These are phyloP conservation scores for Gymnopilus junonius DNA, from an alignment of 768 basidiomycete genomes.

Conservation along the genomic window DNA sequence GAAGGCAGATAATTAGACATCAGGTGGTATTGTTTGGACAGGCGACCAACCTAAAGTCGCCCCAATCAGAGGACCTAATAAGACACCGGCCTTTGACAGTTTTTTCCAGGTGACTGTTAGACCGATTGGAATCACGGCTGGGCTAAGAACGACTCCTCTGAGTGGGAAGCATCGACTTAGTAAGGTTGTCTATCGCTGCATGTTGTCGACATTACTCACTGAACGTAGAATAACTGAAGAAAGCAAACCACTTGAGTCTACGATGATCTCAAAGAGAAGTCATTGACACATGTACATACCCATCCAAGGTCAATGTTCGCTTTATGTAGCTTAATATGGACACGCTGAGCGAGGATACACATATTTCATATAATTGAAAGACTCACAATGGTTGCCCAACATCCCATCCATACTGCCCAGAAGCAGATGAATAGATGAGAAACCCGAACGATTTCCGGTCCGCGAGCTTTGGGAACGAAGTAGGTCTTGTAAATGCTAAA, in stretches of 20 bases:
- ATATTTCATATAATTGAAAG: background rate
- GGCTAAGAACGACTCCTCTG: slow-evolving; percentile 53
- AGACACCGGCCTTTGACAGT: slow-evolving; percentile 42
- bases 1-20: background rate
- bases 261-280: background rate
- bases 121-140: slow-evolving; percentile 54
- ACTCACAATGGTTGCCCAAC: slow-evolving; percentile 42
- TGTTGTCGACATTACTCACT: slow-evolving; percentile 38
- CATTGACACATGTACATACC: slow-evolving; percentile 37
- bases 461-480: slow-evolving; percentile 38
- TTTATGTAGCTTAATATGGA: slow-evolving; percentile 40
- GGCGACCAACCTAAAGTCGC: slow-evolving; percentile 33
- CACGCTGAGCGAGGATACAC: background rate
- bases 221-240: slow-evolving; percentile 45
- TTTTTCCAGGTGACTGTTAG: slow-evolving; percentile 53
- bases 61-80: slow-evolving; percentile 45
- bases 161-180: too few relatives aligned
- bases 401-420: slow-evolving; percentile 49
- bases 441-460: slow-evolving; percentile 42
- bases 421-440: slow-evolving; percentile 45
- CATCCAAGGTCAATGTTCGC: slow-evolving; percentile 51
- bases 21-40: background rate
- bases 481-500: slow-evolving; percentile 44
- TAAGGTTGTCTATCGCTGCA: too few relatives aligned
- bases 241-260: background rate